Percentiles rank a stretch among this genome's conserved stretches.
phyloP scores from a whole-genome alignment of 1,284 basidiomycete genomes.

The Cronartium quercuum region DNA sequence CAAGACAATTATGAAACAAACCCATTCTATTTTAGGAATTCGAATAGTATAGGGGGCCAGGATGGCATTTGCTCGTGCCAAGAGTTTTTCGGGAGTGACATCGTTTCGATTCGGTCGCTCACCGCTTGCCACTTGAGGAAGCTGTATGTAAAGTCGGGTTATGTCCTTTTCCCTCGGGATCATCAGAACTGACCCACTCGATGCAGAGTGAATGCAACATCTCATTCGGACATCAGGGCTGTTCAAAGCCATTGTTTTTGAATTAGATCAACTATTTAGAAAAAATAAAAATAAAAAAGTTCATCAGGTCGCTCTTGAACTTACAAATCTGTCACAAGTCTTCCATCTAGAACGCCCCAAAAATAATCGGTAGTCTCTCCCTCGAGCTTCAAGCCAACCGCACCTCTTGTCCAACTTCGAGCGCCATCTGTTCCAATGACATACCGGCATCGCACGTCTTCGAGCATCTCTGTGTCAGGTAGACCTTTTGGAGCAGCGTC shows the following conservation, averaged over 20 bases:
- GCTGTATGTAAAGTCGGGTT: slow-evolving; percentile 68
- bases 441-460: background rate
- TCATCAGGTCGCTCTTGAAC: background rate
- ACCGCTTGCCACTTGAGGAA: slow-evolving; percentile 51
- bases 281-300: background rate
- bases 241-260: slow-evolving; percentile 48
- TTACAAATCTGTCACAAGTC: slow-evolving; percentile 3
- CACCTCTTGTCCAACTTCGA: background rate
- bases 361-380: slow-evolving; percentile 1
- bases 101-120: slow-evolving; percentile 42
- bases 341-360: slow-evolving; percentile 3
- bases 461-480: background rate
- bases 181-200: slow-evolving; percentile 56
- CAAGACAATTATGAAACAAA: slow-evolving; percentile 55
- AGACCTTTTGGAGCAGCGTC: background rate
- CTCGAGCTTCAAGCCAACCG: background rate
- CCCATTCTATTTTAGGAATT: slow-evolving; percentile 65
- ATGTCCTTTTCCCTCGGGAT: slow-evolving; percentile 63
- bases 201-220: background rate
- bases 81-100: slow-evolving; percentile 58
- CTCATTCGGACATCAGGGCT: slow-evolving; percentile 52
- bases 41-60: slow-evolving; percentile 63
- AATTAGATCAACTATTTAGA: background rate
- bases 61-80: slow-evolving; percentile 61
- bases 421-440: background rate